Base-by-base conservation (phyloP, 1,284 basidiomycete genomes). In the Cryptococcus sp. region DNA sequence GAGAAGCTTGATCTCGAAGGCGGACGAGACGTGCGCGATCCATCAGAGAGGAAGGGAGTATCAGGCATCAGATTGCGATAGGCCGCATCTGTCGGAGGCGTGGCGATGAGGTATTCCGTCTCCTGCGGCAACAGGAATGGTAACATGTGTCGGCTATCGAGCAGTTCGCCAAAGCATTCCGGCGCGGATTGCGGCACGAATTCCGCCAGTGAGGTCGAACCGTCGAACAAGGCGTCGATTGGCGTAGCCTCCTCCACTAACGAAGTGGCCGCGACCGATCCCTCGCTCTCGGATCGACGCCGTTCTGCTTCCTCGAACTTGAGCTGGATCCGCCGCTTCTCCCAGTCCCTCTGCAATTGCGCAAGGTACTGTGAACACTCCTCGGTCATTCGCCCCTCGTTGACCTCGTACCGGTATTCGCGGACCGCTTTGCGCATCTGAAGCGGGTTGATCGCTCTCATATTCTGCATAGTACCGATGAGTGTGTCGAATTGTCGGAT, bases 361-460 rank as follows among this genome's bases (percentile, higher is more conserved):
- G 87, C 88, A 25, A 99, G 84, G 72, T 98, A 98, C 79, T 96
- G 91, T 49, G 86, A 81, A 71, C 94, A 98, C 75, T 99, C 95
- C 23, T 96, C 92, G 6, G 88, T 89, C 91, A 99, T 96, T 61
- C 85, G 84, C 2, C 85, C 83, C 79, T 99, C 95, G 71, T 89
- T 89, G 51, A 97, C 88, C 80, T 98, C 94, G 74, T 91, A 98
- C 67, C 89, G 88, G 80, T 99, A 99, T 70, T 98, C 94, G 50
- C 88, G 86, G 22, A 94, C 89, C 27, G 93, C 93, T 40, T 91
- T 86, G 49, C 92, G 87, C 88, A 99, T 93, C 83, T 98, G 95
- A 0, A 96, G 79, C 48, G 95, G 95, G 73, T 97, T 98, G 56
- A 99, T 84, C 50, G 85, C 80, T 65, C 86, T 88, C 81, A 98